Evolutionary conservation across 1,284 basidiomycete genomes (phyloP).

Genomic region (Cerrena zonata): DNA sequence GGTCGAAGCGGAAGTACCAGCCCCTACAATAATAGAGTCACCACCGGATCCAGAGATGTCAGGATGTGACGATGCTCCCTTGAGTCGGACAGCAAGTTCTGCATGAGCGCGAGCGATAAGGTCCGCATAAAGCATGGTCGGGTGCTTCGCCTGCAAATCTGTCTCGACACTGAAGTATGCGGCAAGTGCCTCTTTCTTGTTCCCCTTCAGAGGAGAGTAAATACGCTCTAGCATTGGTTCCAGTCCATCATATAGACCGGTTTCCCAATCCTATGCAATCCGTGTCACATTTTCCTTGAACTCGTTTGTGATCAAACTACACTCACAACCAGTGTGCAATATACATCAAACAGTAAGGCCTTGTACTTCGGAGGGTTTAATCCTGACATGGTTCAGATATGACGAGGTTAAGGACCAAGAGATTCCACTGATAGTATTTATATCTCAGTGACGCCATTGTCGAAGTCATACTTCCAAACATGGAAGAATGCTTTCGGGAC

Average conservation of each 20-base stretch:
- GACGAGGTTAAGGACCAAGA: too few species aligned
- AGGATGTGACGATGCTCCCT: slow-evolving; percentile 14
- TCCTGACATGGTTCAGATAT: slow-evolving; percentile 5
- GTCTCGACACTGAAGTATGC: slow-evolving; percentile 51
- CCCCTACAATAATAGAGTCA: slow-evolving; percentile 1
- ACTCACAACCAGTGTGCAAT: slow-evolving; percentile 60
- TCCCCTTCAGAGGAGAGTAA: slow-evolving; percentile 35
- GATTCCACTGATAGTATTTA: too few species aligned
- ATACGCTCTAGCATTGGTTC: slow-evolving; percentile 45
- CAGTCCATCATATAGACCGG: slow-evolving; percentile 51
- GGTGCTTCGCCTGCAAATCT: slow-evolving; percentile 53
- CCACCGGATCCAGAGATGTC: slow-evolving; percentile 8
- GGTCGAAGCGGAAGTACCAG: neutral
- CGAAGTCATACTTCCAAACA: too few species aligned
- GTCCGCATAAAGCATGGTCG: slow-evolving; percentile 53
- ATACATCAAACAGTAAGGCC: slow-evolving; percentile 47
- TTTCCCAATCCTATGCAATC: slow-evolving; percentile 60
- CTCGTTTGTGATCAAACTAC: neutral
- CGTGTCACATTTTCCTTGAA: neutral
- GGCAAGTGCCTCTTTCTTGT: slow-evolving; percentile 44
- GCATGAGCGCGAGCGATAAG: slow-evolving; percentile 52
- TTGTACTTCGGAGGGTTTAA: slow-evolving; percentile 22
- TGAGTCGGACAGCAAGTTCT: slow-evolving; percentile 30
- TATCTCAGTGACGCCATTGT: too few species aligned
- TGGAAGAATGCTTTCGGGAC: too few species aligned